Evolutionary conservation across 768 basidiomycete genomes (phyloP), one percentile per base, ranked within the genome.

Genomic region (Pulveroboletus sp.): DNA sequence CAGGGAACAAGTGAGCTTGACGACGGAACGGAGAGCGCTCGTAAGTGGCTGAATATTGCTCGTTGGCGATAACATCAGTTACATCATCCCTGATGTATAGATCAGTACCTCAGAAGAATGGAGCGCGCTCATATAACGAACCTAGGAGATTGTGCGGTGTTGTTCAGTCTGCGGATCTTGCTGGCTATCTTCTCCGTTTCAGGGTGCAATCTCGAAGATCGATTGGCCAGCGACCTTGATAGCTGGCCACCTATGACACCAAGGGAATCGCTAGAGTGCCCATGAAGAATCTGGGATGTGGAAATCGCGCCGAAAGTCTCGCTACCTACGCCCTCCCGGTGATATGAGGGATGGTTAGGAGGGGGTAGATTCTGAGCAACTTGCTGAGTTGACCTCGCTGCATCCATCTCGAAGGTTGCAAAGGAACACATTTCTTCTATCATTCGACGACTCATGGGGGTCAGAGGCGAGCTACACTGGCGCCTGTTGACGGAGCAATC

Each of bases 351-450:
- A 27, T 26, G 30, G 15, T n/a, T 33, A 17, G 41, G 30, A 17
- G 28, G 28, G n/a, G 35, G 30, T 35, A 33, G 5, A 30, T 13
- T 17, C 9, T n/a, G 46, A 21, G 21, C 21, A 21, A 21, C 21
- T 26, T 14, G 39, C 13, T 13, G 9, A 21, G 18, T 13, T 31
- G 8, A 5, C 10, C 30, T 46, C 30, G 27, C 4, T 5, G 26
- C 39, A 35, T 49, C 55, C 9, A 28, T 26, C 24, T 53, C 55
- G 14, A 31, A 33, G 7, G 11, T 8, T 17, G 46, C 32, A 13
- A 48, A 41, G 9, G 47, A 39, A 33, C 50, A 50, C 6, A 53
- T 53, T 13, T 53, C 62, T n/a, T 64, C 53, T 13, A 53, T 62
- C 40, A 33, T 47, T 14, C 43, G 32, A 32, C 54, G 59, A 37